Percentiles rank a stretch among this genome's conserved stretches.
Evolutionary conservation across 768 basidiomycete species (phyloP).

Genomic region (Strobilomyces dryophilus): DNA sequence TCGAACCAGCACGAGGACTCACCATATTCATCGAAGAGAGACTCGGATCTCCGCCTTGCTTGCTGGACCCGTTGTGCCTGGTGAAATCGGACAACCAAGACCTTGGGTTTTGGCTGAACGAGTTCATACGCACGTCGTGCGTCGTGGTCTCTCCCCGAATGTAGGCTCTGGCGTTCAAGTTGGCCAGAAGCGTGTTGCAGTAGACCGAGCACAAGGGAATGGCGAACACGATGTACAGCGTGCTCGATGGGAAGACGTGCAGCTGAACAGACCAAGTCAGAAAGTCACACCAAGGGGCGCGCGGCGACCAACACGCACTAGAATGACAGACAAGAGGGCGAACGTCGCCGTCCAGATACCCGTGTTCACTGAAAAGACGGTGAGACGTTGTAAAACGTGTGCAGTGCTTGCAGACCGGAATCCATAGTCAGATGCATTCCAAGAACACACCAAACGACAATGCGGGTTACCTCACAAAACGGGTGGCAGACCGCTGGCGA

Average conservation of each 20-base stretch:
- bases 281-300: background rate
- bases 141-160: background rate
- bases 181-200: conserved; percentile 7
- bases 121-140: too few species aligned
- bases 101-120: too few species aligned
- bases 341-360: background rate
- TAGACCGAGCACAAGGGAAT: conserved; percentile 10
- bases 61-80: too few species aligned
- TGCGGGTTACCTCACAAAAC: background rate
- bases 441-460: background rate
- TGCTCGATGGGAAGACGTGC: background rate
- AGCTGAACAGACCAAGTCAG: background rate
- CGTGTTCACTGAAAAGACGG: background rate
- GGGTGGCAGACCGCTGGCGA: background rate
- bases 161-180: conserved; percentile 10
- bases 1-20: too few species aligned
- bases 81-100: too few species aligned
- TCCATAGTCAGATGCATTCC: background rate
- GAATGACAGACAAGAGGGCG: background rate
- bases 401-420: background rate
- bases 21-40: too few species aligned
- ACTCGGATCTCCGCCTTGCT: too few species aligned
- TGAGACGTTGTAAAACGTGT: background rate
- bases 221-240: background rate
- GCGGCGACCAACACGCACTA: background rate